Evolutionary conservation across 2,329 filamentous ascomycete species (phyloP).

Genomic region (Curvularia sp.): DNA sequence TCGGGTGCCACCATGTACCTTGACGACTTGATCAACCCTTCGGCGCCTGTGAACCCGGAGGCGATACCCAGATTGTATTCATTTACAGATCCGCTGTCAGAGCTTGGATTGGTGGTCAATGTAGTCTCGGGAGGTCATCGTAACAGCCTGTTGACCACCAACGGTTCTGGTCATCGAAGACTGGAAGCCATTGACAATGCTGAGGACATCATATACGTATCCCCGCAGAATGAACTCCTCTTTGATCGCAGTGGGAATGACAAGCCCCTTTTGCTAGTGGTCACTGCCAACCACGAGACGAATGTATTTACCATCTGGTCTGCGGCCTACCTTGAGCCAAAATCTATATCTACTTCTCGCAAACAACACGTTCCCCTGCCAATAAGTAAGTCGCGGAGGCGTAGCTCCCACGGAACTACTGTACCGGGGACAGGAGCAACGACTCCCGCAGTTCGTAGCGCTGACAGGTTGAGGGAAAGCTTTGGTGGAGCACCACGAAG

Average conservation of each 20-base stretch:
- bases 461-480: conserved; percentile 76
- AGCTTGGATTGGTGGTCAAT: conserved; percentile 79
- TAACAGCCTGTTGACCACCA: conserved; percentile 38
- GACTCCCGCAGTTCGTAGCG: conserved; percentile 71
- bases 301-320: conserved; percentile 86
- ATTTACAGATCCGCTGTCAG: conserved; percentile 83
- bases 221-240: conserved; percentile 66
- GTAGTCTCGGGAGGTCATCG: conserved; percentile 41
- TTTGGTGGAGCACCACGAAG: conserved; percentile 65
- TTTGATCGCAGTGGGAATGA: conserved; percentile 55
- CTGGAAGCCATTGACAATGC: conserved; percentile 72
- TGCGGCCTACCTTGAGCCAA: conserved; percentile 75
- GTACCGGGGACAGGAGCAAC: conserved; percentile 74
- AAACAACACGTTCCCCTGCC: conserved; percentile 51
- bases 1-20: conserved; percentile 38
- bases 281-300: conserved; percentile 80
- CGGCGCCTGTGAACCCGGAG: conserved; percentile 40
- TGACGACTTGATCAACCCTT: conserved; percentile 41
- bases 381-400: conserved; percentile 63
- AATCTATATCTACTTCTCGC: conserved; percentile 58
- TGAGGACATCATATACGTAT: conserved; percentile 86
- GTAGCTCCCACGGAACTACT: conserved; percentile 64
- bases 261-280: conserved; percentile 70
- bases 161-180: conserved; percentile 44
- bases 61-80: conserved; percentile 80